Percentiles rank a stretch among this genome's conserved stretches.
These are phyloP conservation scores for Papiliotrema nemorosa DNA, from an alignment of 1,284 basidiomycete genomes.

Conservation along the genomic window DNA sequence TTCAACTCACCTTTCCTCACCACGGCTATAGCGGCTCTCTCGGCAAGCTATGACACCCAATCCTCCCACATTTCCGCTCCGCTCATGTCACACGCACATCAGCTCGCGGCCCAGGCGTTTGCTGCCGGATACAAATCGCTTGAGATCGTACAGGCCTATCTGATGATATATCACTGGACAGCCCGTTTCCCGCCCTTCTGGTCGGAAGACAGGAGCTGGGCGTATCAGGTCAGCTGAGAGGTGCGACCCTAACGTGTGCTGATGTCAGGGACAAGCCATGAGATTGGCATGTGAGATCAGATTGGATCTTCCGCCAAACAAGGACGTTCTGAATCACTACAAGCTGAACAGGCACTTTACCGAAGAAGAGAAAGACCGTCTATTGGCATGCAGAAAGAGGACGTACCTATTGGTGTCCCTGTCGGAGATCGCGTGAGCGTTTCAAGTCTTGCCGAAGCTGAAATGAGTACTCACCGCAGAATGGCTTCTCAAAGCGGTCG, in stretches of 20 bases:
- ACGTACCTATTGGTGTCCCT: slow-evolving; percentile 1
- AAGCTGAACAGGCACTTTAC: neutral
- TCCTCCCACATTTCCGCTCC: neutral
- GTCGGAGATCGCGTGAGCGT: slow-evolving; percentile 1
- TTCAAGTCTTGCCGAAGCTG: neutral
- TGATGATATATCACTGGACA: slow-evolving; percentile 2
- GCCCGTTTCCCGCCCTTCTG: slow-evolving; percentile 1
- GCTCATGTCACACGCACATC: slow-evolving; percentile 3
- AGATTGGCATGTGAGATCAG: neutral
- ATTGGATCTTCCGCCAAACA: slow-evolving; percentile 1
- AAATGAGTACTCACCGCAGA: neutral
- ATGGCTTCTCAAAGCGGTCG: slow-evolving; percentile 1
- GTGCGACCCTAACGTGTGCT: neutral
- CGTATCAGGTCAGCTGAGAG: too few relatives aligned
- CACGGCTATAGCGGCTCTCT: slow-evolving; percentile 5
- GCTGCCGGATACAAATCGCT: slow-evolving; percentile 7
- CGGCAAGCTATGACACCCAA: slow-evolving; percentile 4
- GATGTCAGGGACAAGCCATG: neutral
- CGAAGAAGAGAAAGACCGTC: neutral
- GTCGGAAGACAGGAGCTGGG: slow-evolving; percentile 7
- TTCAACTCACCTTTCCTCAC: slow-evolving; percentile 11
- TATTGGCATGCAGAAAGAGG: neutral
- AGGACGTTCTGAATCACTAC: neutral
- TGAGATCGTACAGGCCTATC: slow-evolving; percentile 9
- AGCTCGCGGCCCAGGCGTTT: slow-evolving; percentile 3